These are phyloP conservation scores for Arachnopeziza araneosa DNA, from an alignment of 2,329 filamentous ascomycete genomes.

Conservation along the genomic window DNA sequence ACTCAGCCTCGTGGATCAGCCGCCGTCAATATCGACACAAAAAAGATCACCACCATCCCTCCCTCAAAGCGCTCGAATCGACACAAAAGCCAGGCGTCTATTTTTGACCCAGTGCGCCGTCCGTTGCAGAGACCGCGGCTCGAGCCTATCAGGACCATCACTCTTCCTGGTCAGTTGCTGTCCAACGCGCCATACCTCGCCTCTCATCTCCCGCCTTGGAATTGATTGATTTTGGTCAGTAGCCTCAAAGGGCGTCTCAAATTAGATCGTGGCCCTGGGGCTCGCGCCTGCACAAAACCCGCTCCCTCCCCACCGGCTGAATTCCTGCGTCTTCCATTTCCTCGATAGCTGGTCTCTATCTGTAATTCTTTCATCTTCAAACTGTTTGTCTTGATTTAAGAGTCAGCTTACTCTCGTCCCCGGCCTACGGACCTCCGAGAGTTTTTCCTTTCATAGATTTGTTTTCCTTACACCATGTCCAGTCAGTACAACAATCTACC, in stretches of 20 bases:
- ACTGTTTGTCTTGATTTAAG: slow-evolving; percentile 1
- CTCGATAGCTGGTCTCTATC: slow-evolving; percentile 33
- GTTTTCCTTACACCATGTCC: slow-evolving; percentile 20
- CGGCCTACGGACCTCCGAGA: slow-evolving; percentile 13
- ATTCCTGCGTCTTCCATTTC: slow-evolving; percentile 19
- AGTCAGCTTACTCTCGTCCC: slow-evolving; percentile 11
- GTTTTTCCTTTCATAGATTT: slow-evolving; percentile 12
- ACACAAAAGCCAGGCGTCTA: slow-evolving; percentile 22
- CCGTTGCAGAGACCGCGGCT: slow-evolving; percentile 10
- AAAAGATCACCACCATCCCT: not conserved
- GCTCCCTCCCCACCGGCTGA: slow-evolving; percentile 21
- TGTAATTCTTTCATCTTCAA: slow-evolving; percentile 20
- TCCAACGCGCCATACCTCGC: slow-evolving; percentile 20
- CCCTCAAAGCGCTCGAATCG: not conserved
- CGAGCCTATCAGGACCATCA: slow-evolving; percentile 18
- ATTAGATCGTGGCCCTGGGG: slow-evolving; percentile 23
- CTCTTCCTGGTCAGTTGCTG: slow-evolving; percentile 15
- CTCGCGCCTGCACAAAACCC: slow-evolving; percentile 30
- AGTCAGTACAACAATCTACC: slow-evolving; percentile 15
- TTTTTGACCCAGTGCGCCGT: slow-evolving; percentile 19
- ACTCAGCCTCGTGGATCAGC: slow-evolving; percentile 16
- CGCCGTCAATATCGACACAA: slow-evolving; percentile 6
- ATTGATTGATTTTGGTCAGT: slow-evolving; percentile 19
- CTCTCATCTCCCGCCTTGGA: slow-evolving; percentile 18
- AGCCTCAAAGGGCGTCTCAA: slow-evolving; percentile 23